Base-by-base conservation (phyloP, 202 grass and related monocot genomes). In the Brachypodium distachyon region DNA sequence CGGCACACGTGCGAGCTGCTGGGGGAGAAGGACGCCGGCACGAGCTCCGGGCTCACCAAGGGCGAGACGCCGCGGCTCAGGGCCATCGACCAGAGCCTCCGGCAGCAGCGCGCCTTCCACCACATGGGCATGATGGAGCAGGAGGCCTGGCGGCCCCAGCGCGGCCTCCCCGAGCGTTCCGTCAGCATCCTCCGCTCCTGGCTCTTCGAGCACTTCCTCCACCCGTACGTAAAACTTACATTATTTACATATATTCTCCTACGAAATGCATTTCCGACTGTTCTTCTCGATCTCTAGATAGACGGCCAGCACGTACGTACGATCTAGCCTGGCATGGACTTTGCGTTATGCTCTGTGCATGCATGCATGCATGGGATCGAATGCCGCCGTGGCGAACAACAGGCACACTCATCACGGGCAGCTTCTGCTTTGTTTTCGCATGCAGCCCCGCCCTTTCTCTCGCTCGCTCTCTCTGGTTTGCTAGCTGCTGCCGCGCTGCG, bases 111-210 rank as follows among this genome's bases (percentile, higher is more conserved):
- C 41, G 90, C 96, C 11, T 99, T 99, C 89, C 90, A 96, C 78
- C 96, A 99, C 87, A 96, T 99, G 92, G 96, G 96, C 13, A 96
- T 99, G 83, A 99, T 99, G 90, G 96, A 99, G 85, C 96, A 99
- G 85, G 96, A 99, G 70, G 96, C 92, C 0, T 96, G 96, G 96
- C 61, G 96, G 1, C 96, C 96, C 27, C 96, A 99, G 89, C 96
- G 96, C 12, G 96, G 96, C 61, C 80, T 99, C 29, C 96, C 96
- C 26, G 96, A 99, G 46, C 89, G 96, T 29, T 99, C 96, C 25
- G 96, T 99, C 78, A 84, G 33, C 83, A 81, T 93, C 79, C 72
- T 99, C 56, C 80, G 96, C 3, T 49, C 89, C 1, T 99, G 96
- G 96, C 96, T 99, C 61, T 99, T 99, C 83, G 96, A 99, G 83